Base-by-base conservation (phyloP, 2,329 filamentous ascomycete genomes). In the Ceratocystis huliohia region DNA sequence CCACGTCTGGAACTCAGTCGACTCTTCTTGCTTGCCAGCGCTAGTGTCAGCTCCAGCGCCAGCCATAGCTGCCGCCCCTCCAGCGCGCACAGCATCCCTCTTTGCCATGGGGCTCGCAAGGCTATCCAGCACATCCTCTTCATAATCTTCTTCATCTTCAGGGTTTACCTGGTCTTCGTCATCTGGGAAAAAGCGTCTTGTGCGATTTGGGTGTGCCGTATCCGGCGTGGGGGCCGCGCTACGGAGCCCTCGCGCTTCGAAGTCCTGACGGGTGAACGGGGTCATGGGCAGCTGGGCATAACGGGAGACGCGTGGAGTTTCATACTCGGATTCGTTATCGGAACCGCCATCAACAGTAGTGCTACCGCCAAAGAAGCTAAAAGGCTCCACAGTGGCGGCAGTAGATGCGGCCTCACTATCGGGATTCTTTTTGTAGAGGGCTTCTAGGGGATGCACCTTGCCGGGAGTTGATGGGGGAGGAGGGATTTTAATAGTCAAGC, bases 201-300 rank as follows among this genome's bases (percentile, higher is more conserved):
- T 81, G 33, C 84, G 83, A 50, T 80, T 85, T 1, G 89, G 85
- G 68, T 91, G 85, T 1, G 91, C 91, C 0, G 94, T 97, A 73
- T 99, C 94, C 0, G 94, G 94, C 0, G 94, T 99, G 0, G 94
- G 94, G 1, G 94, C 94, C 5, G 91, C 91, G 73, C 91, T 96
- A 66, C 94, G 83, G n/a, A 89, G 73, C 63, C 83, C 84, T 69
- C 91, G 83, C 76, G 80, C 84, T 71, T 90, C 87, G 37, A 93
- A 79, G 70, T 97, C 93, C 70, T 86, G 83, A 69, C 86, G 85
- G 0, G 89, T 90, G 74, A 86, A 96, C 0, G 93, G 93, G 0
- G 93, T 96, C 75, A 91, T 84, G 13, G 91, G 92, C 3, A 78
- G 73, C 10, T 82, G 74, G 20, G 61, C 25, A 68, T 69, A 4